A percentile compares a stretch with the other conserved stretches of the same genome.
Evolutionary conservation across 148 eudicot species (phyloP).

Genomic region (Rheum nobile): DNA sequence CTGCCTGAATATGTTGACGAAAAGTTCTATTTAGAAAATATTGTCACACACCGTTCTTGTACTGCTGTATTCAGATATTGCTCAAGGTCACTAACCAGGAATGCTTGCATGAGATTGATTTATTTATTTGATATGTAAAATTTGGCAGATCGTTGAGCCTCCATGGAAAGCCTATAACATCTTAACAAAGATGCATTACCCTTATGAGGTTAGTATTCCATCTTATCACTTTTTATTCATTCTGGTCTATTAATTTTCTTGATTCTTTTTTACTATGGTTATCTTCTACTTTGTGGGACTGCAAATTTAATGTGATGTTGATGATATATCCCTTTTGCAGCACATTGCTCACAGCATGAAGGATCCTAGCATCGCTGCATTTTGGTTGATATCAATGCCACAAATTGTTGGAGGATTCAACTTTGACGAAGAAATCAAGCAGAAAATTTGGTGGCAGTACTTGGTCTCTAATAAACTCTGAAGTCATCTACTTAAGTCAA

Average conservation of each 20-base stretch:
- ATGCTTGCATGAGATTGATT: background rate
- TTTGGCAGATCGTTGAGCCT: conserved; percentile 79
- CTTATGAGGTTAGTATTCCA: conserved; percentile 54
- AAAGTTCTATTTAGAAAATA: background rate
- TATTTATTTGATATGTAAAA: background rate
- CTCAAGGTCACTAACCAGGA: background rate
- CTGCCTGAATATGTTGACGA: background rate
- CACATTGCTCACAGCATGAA: conserved; percentile 80
- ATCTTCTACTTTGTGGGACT: background rate
- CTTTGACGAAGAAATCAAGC: conserved; percentile 79
- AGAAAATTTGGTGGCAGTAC: conserved; percentile 95
- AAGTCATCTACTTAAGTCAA: background rate
- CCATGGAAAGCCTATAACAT: conserved; percentile 82
- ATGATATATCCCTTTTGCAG: conserved; percentile 33
- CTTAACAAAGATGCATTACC: conserved; percentile 77
- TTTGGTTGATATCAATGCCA: conserved; percentile 93
- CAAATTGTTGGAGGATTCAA: conserved; percentile 84
- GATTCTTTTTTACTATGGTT: background rate
- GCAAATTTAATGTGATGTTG: background rate
- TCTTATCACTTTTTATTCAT: background rate
- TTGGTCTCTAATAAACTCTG: conserved; percentile 32
- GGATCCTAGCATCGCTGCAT: conserved; percentile 94
- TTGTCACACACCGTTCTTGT: background rate
- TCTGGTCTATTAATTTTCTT: background rate
- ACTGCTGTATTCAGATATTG: background rate